These are phyloP conservation scores for Malassezia japonica DNA, from an alignment of 1,284 basidiomycete species.

Conservation along the genomic window DNA sequence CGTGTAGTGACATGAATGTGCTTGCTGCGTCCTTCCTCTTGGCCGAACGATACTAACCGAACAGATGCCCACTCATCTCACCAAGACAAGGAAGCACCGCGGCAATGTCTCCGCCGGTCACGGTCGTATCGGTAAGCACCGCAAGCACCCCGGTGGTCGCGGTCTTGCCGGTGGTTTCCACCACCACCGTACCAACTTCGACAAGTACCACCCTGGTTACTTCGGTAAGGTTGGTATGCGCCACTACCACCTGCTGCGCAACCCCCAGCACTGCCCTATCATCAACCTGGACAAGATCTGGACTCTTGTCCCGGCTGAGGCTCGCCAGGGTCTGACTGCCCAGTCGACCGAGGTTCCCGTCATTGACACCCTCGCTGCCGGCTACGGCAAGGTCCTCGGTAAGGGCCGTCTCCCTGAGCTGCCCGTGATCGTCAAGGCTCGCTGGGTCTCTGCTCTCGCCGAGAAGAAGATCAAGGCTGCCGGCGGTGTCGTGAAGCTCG, in stretches of 20 bases:
- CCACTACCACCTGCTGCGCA: constrained; percentile 89
- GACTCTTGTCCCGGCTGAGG: constrained; percentile 46
- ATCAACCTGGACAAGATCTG: constrained; percentile 62
- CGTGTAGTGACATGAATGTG: too few relatives aligned
- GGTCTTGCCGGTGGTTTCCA: constrained; percentile 99
- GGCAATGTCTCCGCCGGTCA: constrained; percentile 77
- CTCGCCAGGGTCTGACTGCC: constrained; percentile 35
- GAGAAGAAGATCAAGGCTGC: constrained; percentile 50
- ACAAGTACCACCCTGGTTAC: constrained; percentile 63
- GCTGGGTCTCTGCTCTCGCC: constrained; percentile 46
- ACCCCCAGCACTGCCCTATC: constrained; percentile 78
- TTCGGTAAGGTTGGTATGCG: constrained; percentile 93
- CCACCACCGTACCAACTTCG: constrained; percentile 71
- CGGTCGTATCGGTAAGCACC: constrained; percentile 99
- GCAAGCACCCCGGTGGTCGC: constrained; percentile 99
- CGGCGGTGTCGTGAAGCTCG: constrained; percentile 47
- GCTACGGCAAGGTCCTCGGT: constrained; percentile 48
- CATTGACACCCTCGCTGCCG: constrained; percentile 47
- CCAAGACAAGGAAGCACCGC: constrained; percentile 89
- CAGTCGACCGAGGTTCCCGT: constrained; percentile 44
- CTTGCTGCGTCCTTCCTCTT: too few relatives aligned
- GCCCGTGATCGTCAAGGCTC: constrained; percentile 48
- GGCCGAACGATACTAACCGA: neutral
- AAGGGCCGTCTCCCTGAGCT: constrained; percentile 46
- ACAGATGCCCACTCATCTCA: constrained; percentile 80